Evolutionary conservation across 139 green algal genomes (phyloP), one percentile per base, ranked within the genome.

Genomic region (Astrephomene gubernaculifera): DNA sequence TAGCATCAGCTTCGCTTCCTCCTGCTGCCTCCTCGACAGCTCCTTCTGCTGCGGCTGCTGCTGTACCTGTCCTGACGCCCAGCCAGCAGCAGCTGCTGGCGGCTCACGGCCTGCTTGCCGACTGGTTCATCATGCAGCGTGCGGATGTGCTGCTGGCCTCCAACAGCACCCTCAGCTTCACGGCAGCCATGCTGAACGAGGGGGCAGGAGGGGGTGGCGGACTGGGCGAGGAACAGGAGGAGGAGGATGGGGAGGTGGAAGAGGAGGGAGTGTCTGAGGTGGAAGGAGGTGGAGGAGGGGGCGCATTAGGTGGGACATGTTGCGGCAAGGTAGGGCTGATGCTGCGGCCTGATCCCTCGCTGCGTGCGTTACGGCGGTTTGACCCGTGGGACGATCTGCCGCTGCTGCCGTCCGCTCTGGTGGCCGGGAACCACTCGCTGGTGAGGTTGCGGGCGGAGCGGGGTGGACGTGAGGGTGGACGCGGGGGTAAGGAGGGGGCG

Each of bases 91-190:
- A 9, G n/a, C 67, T 35, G 35, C 14, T 72, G 35, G 4, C 35
- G 24, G 12, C 29, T 36, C 38, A 74, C 38, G 10, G 38, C 3
- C 38, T 74, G 38, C 67, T 74, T 21, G 38, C 67, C 6, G 67
- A 74, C 38, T 74, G 67, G 67, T 74, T 12, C 19, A 2, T 74
- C 3, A 74, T 74, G 67, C 38, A 38, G 8, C 17, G 4, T 3
- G 67, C 67, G 2, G 67, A 74, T 38, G 67, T 74, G 38, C 67
- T 74, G 22, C 38, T 74, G 38, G 9, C 67, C 21, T 36, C 21
- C 38, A 74, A 74, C 67, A 74, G 67, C 67, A 54, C 67, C 17
- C 38, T 74, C 67, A 54, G 38, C 38, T 74, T 35, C 67, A 74
- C 67, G 3, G 38, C 38, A 7, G 67, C 38, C 12, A 14, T 74